Percentiles rank a stretch among this genome's conserved stretches.
Conservation (phyloP, 1,284 basidiomycete genomes). For the Volvariella surrecta region DNA sequence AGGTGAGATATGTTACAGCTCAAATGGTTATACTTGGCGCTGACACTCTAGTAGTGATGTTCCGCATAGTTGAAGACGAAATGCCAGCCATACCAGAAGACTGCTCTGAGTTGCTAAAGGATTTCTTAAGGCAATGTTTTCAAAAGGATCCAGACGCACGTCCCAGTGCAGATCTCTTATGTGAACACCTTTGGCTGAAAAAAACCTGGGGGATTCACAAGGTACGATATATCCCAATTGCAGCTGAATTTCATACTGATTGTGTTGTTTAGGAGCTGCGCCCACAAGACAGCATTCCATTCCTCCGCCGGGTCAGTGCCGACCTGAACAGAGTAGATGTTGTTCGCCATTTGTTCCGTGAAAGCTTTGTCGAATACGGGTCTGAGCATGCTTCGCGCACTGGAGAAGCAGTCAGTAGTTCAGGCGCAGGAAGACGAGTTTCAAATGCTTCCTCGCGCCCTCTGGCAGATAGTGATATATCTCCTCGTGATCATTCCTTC, state of each 20-base stretch:
- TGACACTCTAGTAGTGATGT: conserved; percentile 62
- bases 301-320: conserved; percentile 82
- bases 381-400: conserved; percentile 15
- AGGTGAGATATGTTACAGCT: conserved; percentile 35
- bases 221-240: conserved; percentile 31
- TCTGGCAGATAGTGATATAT: conserved; percentile 38
- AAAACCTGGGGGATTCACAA: conserved; percentile 70
- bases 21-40: conserved; percentile 1
- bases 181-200: conserved; percentile 87
- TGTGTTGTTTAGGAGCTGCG: conserved; percentile 53
- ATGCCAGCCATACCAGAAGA: conserved; percentile 80
- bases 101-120: conserved; percentile 63
- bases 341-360: conserved; percentile 22
- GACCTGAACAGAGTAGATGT: conserved; percentile 71
- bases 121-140: conserved; percentile 83
- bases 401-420: conserved; percentile 13
- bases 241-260: conserved; percentile 6
- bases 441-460: conserved; percentile 32
- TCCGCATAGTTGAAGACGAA: conserved; percentile 89
- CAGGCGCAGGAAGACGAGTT: conserved; percentile 24
- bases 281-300: conserved; percentile 90
- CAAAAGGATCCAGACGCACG: conserved; percentile 77
- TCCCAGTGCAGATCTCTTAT: conserved; percentile 77
- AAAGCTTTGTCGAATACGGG: no score
- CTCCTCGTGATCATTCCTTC: conserved; percentile 69